Base-by-base conservation (phyloP, 352 stramenopile genomes). In the Pythium dissotocum region DNA sequence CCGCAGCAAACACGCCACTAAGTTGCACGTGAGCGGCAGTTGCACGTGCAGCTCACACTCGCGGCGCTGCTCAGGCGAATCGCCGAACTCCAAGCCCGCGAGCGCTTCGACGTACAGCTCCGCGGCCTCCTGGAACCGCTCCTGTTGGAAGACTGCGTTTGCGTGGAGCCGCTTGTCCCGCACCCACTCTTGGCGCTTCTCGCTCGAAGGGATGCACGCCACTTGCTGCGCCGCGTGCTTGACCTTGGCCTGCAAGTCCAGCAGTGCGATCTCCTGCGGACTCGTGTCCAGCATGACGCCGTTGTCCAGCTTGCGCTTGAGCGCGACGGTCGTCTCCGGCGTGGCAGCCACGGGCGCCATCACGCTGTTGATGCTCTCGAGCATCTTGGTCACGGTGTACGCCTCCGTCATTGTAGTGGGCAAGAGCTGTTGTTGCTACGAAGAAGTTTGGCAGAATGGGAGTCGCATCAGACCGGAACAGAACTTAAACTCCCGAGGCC, bases 371-470 rank as follows among this genome's bases (percentile, higher is more conserved):
- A 93, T 91, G 72, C 70, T 90, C 42, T 79, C 65, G 28, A 95
- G 73, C 85, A 95, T 95, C 73, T 91, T 93, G 28, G 85, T 90
- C 54, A 95, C 83, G 26, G 87, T 95, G 76, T 89, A 95, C 44
- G 83, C 83, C 57, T 88, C 77, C 73, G 86, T 85, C 30, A 58
- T 64, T 33, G 52, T 5, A 1, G 28, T 30, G 28, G 28, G 28
- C 28, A 18, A n/a, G 0, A 18, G 5, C 10, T 44, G 38, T 10
- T 44, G 10, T 12, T 6, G 38, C 12, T 44, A 40, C 35, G 38
- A 18, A 6, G 38, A 44, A 18, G 12, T 18, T 12, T 44, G 35
- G 35, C 33, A 32, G 21, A 53, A 28, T 32, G 46, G 32, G 46
- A 30, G 46, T 32, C 46, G 21, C 18, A 53, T 6, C 38, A 12